Percentiles rank a stretch among this genome's conserved stretches.
phyloP scores from a whole-genome alignment of 2,329 filamentous ascomycete species.

The Colletotrichum sp. region DNA sequence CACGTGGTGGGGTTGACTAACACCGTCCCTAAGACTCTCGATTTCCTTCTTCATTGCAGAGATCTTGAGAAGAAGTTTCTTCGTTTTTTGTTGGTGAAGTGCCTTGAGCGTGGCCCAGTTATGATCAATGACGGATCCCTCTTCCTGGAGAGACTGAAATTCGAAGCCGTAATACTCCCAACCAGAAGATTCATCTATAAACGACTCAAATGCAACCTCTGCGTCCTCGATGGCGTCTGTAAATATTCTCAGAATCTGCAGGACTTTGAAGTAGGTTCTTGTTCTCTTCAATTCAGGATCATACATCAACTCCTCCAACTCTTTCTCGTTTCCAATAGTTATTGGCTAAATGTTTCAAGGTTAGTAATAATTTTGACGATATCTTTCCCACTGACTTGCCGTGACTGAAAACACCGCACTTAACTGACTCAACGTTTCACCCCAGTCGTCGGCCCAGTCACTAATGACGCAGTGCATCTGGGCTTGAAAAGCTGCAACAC shows the following conservation, averaged over 20 bases:
- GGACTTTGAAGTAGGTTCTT: not conserved
- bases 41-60: not conserved
- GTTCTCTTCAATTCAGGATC: not conserved
- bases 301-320: rapidly evolving
- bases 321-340: rapidly evolving
- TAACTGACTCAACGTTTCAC: not conserved
- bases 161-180: no score
- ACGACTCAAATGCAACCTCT: not conserved
- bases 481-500: not conserved
- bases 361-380: no score
- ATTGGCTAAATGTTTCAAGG: no score
- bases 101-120: not conserved
- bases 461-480: rapidly evolving
- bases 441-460: not conserved
- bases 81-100: rapidly evolving
- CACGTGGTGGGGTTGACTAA: no score
- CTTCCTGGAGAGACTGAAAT: not conserved
- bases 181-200: no score
- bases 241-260: not conserved
- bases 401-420: not conserved
- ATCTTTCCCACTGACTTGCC: not conserved
- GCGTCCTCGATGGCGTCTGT: not conserved
- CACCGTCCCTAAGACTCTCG: not conserved
- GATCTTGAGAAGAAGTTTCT: rapidly evolving
- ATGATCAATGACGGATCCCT: rapidly evolving